Conservation (phyloP, 371 early-diverging fungal species). For the Apophysomyces ossiformis region DNA sequence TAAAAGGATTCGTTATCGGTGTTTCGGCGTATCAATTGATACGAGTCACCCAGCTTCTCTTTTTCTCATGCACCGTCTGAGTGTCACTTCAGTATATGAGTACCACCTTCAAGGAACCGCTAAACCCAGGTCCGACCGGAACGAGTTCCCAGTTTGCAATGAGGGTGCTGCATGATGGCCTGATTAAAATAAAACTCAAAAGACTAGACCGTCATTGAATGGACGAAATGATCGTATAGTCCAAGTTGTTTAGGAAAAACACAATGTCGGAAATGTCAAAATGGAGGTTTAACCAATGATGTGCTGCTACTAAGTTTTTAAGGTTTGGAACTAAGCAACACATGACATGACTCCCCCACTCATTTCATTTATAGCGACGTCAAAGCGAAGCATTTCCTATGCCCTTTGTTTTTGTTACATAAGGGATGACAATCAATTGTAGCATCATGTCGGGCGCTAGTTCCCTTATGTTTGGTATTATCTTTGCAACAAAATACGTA, state of each 20-base stretch:
- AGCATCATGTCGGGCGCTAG: neutral
- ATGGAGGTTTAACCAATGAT: neutral
- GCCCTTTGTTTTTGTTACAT: neutral
- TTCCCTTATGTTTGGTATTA: neutral
- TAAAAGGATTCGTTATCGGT: constrained; percentile 10
- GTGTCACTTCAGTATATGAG: constrained; percentile 6
- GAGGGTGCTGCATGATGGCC: neutral
- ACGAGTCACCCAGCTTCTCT: constrained; percentile 3
- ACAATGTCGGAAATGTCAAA: constrained; percentile 7
- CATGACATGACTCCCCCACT: constrained; percentile 3
- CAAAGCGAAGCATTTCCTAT: constrained; percentile 1
- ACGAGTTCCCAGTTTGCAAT: neutral
- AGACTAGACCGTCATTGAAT: neutral
- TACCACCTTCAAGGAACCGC: constrained; percentile 9
- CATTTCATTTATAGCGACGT: neutral
- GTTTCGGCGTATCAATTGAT: constrained; percentile 7
- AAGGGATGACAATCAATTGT: neutral
- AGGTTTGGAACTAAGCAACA: neutral
- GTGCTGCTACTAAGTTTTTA: constrained; percentile 1
- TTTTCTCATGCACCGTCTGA: constrained; percentile 12
- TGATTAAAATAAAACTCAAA: neutral
- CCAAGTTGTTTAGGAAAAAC: neutral
- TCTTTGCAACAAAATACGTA: neutral
- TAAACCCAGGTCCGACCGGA: constrained; percentile 10
- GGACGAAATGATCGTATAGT: neutral